Evolutionary conservation across 225 moss, liverwort and hornwort species (phyloP), one percentile per base, ranked within the genome.

Genomic region (Anthoceros angustus): DNA sequence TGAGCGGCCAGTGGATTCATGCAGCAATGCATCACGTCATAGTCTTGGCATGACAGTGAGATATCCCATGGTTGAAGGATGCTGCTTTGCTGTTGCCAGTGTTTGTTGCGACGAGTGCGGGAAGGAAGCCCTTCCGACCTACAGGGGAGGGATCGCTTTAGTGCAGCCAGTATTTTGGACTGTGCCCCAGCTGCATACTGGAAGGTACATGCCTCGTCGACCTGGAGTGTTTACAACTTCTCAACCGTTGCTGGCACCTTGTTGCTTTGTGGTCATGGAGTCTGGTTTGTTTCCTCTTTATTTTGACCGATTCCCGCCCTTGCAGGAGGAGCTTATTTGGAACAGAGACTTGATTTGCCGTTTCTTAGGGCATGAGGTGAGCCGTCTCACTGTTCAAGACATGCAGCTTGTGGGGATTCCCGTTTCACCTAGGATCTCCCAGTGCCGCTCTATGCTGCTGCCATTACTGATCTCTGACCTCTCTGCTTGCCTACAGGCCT

Each of bases 241-340:
- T 32, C 32, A 1, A 4, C 32, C 14, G 18, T 15, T 55, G 18
- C 55, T 5, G 55, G 0, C 8, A 20, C 14, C 23, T 12, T 6
- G 11, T 6, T 46, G 16, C 45, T 5, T 46, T 46, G 45, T 46
- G 11, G 45, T 16, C 12, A 46, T 9, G 55, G 18, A 23, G 7
- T 18, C 14, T 55, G 6, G 55, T 55, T 55, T 23, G n/a, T 7
- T 6, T 15, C 12, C 16, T 18, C 55, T 55, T 9, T 20, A 9
- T 55, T 15, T 55, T 20, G 18, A 18, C 55, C 18, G 2, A 2
- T 12, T 48, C 5, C 18, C 46, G 12, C 1, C 7, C 18, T 42
- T 83, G 63, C 82, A 95, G 91, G 88, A 95, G 68, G 95, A 95
- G 74, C 79, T 85, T 68, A 71, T 78, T 60, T 95, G 95, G 95